Evolutionary conservation across 768 basidiomycete species (phyloP).

Genomic region (Saitozyma podzolica): DNA sequence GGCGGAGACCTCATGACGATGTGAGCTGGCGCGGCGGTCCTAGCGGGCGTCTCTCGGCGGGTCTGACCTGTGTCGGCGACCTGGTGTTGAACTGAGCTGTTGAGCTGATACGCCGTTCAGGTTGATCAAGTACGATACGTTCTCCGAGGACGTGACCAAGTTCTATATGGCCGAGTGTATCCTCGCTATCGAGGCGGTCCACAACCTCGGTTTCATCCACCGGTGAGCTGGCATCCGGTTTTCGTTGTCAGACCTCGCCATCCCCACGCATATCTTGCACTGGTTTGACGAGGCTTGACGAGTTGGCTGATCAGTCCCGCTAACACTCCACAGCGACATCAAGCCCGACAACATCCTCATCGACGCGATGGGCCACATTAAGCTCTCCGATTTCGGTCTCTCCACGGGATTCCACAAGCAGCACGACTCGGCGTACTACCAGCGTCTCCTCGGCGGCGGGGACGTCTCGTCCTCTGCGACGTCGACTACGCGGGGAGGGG

Average conservation of each 20-base stretch:
- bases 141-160: constrained; percentile 94
- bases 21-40: constrained; percentile 50
- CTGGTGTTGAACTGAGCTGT: background rate
- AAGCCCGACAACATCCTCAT: constrained; percentile 99
- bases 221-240: constrained; percentile 60
- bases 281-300: background rate
- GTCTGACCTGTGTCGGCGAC: too few species aligned
- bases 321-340: constrained; percentile 70
- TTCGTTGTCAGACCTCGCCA: background rate
- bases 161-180: constrained; percentile 99
- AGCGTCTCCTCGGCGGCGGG: constrained; percentile 73
- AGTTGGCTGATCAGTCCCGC: background rate
- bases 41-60: too few species aligned
- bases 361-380: constrained; percentile 94
- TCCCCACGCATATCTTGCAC: background rate
- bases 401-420: constrained; percentile 99
- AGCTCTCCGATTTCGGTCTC: constrained; percentile 96
- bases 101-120: constrained; percentile 22
- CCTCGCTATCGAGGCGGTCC: constrained; percentile 94
- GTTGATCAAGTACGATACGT: constrained; percentile 98
- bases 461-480: constrained; percentile 35
- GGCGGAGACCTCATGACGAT: constrained; percentile 99
- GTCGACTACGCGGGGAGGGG: constrained; percentile 48
- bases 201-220: constrained; percentile 95
- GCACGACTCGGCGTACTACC: constrained; percentile 94